Evolutionary conservation across 306 rosid genomes (phyloP).

Genomic region (Biancaea sappan): DNA sequence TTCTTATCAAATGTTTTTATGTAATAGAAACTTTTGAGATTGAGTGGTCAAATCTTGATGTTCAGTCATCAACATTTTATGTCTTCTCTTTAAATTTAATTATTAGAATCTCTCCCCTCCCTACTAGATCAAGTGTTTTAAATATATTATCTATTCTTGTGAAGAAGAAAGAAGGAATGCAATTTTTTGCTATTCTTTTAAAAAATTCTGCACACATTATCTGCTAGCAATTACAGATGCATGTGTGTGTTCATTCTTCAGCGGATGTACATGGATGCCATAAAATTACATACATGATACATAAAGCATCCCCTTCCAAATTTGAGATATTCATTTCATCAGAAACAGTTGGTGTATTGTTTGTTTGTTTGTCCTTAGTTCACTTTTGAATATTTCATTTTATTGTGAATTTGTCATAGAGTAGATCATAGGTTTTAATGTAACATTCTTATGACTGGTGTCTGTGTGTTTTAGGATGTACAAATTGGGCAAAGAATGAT

Average conservation of each 20-base stretch:
- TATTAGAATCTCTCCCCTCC: not conserved
- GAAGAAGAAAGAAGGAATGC: not conserved
- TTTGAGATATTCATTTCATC: conserved; percentile 24
- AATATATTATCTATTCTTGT: conserved; percentile 20
- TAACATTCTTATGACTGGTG: conserved; percentile 18
- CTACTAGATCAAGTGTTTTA: conserved; percentile 15
- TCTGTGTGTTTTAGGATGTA: conserved; percentile 60
- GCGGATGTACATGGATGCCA: not conserved
- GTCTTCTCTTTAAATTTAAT: conserved; percentile 8
- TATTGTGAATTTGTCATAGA: conserved; percentile 6
- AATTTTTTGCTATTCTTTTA: not conserved
- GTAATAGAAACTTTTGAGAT: conserved; percentile 10
- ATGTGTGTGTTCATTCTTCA: not conserved
- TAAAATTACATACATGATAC: not conserved
- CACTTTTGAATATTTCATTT: conserved; percentile 6
- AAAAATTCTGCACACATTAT: not conserved
- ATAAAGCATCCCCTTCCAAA: conserved; percentile 22
- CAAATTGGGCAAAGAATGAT: conserved; percentile 99
- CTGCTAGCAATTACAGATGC: conserved; percentile 15
- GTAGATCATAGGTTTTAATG: conserved; percentile 28
- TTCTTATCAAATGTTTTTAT: conserved; percentile 14
- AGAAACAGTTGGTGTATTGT: not conserved
- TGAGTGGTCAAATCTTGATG: conserved; percentile 18
- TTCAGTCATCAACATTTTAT: not conserved
- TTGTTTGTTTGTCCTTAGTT: conserved; percentile 19